Conservation (phyloP, 371 early-diverging fungal species). For the Mucor ambiguus region DNA sequence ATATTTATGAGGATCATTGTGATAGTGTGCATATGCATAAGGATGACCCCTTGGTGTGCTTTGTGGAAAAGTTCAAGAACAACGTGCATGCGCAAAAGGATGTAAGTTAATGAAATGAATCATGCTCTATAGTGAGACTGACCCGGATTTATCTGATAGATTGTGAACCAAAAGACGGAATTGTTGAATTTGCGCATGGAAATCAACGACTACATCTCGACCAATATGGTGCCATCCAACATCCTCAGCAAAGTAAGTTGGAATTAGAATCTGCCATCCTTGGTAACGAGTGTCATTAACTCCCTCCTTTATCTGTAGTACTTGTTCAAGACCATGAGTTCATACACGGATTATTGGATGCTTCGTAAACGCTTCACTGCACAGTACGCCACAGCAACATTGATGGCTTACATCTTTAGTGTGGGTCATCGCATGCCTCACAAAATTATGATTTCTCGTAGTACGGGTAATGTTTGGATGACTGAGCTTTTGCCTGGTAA, state of each 20-base stretch:
- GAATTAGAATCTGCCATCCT: neutral
- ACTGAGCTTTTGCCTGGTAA: conserved; percentile 78
- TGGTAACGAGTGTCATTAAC: neutral
- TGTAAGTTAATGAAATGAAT: conserved; percentile 21
- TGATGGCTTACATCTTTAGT: conserved; percentile 89
- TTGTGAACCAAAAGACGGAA: conserved; percentile 60
- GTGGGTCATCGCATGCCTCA: conserved; percentile 87
- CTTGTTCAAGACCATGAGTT: conserved; percentile 54
- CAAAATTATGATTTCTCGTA: conserved; percentile 84
- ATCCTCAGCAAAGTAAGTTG: conserved; percentile 69
- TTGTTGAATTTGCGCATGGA: conserved; percentile 78
- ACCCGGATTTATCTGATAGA: conserved; percentile 11
- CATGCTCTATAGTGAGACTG: neutral
- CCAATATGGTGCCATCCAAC: conserved; percentile 79
- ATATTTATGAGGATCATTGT: conserved; percentile 88
- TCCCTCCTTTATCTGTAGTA: neutral
- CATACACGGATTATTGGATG: conserved; percentile 90
- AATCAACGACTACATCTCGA: conserved; percentile 77
- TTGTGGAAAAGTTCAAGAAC: conserved; percentile 64
- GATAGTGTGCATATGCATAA: conserved; percentile 65
- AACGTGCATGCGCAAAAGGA: conserved; percentile 48
- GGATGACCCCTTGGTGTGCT: conserved; percentile 82
- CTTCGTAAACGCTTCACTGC: conserved; percentile 90
- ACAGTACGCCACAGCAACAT: conserved; percentile 87
- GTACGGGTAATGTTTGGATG: conserved; percentile 82